phyloP scores from a whole-genome alignment of 2,329 filamentous ascomycete species.

The Pseudogymnoascus sp. region DNA sequence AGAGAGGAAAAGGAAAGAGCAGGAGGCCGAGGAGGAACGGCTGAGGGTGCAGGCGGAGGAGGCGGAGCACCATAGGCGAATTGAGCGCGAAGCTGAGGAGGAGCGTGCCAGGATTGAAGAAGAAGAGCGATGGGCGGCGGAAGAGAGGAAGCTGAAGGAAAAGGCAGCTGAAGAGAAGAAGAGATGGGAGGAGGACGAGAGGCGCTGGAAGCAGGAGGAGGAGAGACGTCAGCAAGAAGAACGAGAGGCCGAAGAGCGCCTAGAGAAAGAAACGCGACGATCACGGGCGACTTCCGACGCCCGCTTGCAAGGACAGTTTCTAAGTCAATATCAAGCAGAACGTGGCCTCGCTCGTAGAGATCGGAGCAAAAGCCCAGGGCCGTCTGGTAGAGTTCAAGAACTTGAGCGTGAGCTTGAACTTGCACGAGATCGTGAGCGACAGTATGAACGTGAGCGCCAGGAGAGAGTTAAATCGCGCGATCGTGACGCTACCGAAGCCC shows the following conservation, averaged over 20 bases:
- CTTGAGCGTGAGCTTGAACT: slow-evolving; percentile 67
- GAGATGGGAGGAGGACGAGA: slow-evolving; percentile 72
- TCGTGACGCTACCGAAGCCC: slow-evolving; percentile 23
- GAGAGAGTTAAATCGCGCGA: slow-evolving; percentile 31
- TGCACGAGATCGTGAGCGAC: slow-evolving; percentile 58
- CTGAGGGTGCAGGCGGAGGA: slow-evolving; percentile 49
- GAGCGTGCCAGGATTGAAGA: slow-evolving; percentile 55
- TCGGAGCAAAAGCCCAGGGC: slow-evolving; percentile 33
- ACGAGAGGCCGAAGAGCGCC: slow-evolving; percentile 58
- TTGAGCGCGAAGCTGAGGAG: slow-evolving; percentile 51
- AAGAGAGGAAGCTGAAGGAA: slow-evolving; percentile 52
- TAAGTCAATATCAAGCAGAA: slow-evolving; percentile 79
- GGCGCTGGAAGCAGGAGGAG: slow-evolving; percentile 70
- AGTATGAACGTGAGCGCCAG: slow-evolving; percentile 55
- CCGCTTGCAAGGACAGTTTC: slow-evolving; percentile 71
- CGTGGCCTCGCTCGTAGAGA: slow-evolving; percentile 40
- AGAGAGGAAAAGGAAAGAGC: slow-evolving; percentile 57
- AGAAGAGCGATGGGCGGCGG: slow-evolving; percentile 59
- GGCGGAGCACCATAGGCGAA: slow-evolving; percentile 40
- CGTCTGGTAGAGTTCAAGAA: slow-evolving; percentile 64
- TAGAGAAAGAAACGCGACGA: slow-evolving; percentile 60
- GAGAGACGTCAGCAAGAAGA: slow-evolving; percentile 66
- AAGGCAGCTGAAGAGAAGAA: slow-evolving; percentile 60
- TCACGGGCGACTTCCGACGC: slow-evolving; percentile 55
- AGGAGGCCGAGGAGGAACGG: slow-evolving; percentile 53